phyloP scores from a whole-genome alignment of 2,329 filamentous ascomycete species.

The Diaporthe vaccinii region DNA sequence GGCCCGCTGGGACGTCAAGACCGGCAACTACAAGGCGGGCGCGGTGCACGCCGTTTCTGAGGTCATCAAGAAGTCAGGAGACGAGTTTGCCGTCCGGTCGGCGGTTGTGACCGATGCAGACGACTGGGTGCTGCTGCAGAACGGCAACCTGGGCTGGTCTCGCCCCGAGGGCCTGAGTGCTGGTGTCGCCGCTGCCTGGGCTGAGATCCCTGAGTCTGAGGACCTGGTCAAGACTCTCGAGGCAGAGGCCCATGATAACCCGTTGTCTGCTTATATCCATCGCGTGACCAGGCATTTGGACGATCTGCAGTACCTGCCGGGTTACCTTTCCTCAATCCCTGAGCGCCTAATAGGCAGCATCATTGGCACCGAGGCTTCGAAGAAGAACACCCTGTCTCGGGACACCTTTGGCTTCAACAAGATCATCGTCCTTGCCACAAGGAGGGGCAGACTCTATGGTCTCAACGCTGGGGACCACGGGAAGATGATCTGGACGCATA shows the following conservation, averaged over 20 bases:
- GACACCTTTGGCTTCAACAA: conserved; percentile 93
- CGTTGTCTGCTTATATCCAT: conserved; percentile 86
- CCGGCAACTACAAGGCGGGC: conserved; percentile 55
- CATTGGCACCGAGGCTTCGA: conserved; percentile 66
- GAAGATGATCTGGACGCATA: conserved; percentile 80
- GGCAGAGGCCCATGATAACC: conserved; percentile 86
- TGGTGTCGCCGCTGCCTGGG: conserved; percentile 84
- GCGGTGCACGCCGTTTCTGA: conserved; percentile 83
- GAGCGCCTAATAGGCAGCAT: conserved; percentile 76
- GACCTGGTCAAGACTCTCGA: conserved; percentile 85
- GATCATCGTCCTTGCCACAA: conserved; percentile 83
- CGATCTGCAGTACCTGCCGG: conserved; percentile 83
- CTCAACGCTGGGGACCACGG: conserved; percentile 83
- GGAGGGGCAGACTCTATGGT: conserved; percentile 82
- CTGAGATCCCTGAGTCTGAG: conserved; percentile 80
- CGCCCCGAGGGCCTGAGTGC: conserved; percentile 87
- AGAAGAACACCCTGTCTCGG: conserved; percentile 64
- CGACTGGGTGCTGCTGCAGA: conserved; percentile 87
- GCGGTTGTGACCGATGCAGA: conserved; percentile 76
- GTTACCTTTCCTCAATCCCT: conserved; percentile 79
- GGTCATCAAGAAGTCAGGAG: conserved; percentile 78
- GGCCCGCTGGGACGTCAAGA: conserved; percentile 77
- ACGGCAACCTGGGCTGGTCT: conserved; percentile 84
- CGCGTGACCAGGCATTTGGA: conserved; percentile 84
- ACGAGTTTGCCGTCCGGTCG: conserved; percentile 82